Percentiles rank a stretch among this genome's conserved stretches.
These are phyloP conservation scores for Ophiocordyceps sinensis DNA, from an alignment of 2,329 filamentous ascomycete species.

Conservation along the genomic window DNA sequence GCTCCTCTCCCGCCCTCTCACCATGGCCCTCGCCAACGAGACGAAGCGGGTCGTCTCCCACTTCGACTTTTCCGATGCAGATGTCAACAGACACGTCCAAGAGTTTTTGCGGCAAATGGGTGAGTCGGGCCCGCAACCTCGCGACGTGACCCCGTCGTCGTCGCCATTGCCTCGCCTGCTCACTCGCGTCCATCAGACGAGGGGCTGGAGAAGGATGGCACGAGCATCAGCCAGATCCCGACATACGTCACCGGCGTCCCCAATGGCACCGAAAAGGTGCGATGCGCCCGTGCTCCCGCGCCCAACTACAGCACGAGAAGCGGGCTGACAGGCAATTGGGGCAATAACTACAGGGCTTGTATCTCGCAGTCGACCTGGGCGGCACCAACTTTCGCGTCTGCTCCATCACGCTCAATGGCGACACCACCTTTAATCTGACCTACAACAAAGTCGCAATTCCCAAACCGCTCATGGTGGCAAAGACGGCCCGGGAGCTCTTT, in stretches of 20 bases:
- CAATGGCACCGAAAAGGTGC: constrained; percentile 93
- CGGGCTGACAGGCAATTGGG: neutral
- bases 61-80: constrained; percentile 69
- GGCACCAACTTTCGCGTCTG: constrained; percentile 98
- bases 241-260: constrained; percentile 93
- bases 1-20: constrained; percentile 39
- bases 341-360: constrained; percentile 54
- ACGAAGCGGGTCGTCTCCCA: constrained; percentile 67
- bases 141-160: neutral
- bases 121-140: constrained; percentile 14
- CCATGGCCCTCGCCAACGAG: constrained; percentile 52
- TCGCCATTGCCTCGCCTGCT: neutral
- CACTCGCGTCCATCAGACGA: constrained; percentile 40
- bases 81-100: constrained; percentile 65
- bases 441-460: constrained; percentile 90
- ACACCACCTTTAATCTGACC: constrained; percentile 86
- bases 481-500: constrained; percentile 78
- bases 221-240: constrained; percentile 86
- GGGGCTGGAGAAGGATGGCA: constrained; percentile 63
- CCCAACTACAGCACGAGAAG: neutral
- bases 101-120: constrained; percentile 84
- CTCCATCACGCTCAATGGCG: constrained; percentile 83
- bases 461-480: constrained; percentile 75
- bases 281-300: neutral
- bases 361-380: constrained; percentile 93